Percentiles rank a stretch among this genome's conserved stretches.
Evolutionary conservation across 2,329 filamentous ascomycete species (phyloP).

Genomic region (Hypoxylon sp.): DNA sequence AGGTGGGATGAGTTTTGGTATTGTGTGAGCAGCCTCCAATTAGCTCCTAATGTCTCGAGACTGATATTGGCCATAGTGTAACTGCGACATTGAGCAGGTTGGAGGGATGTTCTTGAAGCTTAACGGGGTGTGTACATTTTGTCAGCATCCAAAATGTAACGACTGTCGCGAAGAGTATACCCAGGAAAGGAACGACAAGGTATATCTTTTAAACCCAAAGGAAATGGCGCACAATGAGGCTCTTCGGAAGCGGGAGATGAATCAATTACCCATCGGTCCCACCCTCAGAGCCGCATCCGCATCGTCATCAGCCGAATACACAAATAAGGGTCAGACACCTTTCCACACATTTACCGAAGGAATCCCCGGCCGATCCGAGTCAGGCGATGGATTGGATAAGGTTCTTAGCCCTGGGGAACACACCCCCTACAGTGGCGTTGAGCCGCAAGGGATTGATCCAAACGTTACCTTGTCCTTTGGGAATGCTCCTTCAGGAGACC

Average conservation of each 20-base stretch:
- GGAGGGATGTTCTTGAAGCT: neutral
- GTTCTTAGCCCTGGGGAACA: neutral
- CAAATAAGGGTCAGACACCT: neutral
- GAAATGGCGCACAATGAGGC: neutral
- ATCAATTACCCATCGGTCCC: neutral
- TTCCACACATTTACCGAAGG: neutral
- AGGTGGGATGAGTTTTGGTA: neutral
- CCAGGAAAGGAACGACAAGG: neutral
- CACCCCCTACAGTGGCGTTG: neutral
- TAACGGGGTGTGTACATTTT: neutral
- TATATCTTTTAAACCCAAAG: neutral
- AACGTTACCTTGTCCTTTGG: neutral
- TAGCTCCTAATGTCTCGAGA: neutral
- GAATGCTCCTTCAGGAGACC: neutral
- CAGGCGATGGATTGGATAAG: neutral
- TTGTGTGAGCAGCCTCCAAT: neutral
- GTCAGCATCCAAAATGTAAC: neutral
- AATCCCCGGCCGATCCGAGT: neutral
- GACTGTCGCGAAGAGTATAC: neutral
- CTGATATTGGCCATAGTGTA: neutral
- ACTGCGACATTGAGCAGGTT: neutral
- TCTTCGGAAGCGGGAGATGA: neutral
- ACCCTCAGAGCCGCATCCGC: neutral
- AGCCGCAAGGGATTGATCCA: neutral
- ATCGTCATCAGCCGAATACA: neutral